Base-by-base conservation (phyloP, 2,329 filamentous ascomycete species). In the Purpureocillium takamizusanense region DNA sequence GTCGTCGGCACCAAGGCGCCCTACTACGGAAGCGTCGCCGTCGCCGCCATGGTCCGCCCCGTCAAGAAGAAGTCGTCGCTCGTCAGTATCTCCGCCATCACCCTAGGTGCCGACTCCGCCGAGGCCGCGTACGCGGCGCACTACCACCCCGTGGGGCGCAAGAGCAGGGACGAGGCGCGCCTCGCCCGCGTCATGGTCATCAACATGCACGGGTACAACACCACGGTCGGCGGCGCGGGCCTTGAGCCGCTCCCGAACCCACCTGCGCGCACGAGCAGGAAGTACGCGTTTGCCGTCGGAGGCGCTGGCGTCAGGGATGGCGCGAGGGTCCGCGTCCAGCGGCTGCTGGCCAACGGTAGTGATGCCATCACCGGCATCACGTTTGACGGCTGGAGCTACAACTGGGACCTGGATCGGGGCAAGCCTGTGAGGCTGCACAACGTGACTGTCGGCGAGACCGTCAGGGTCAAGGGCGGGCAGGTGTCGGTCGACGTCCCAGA, bases 11-110 rank as follows among this genome's bases (percentile, higher is more conserved):
- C 76, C 15, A 80, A 78, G 50, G 60, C 78, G 0, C 76, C 78
- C 0, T 83, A 80, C 53, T 82, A 83, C 47, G 77, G 74, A 13
- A 76, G 74, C 52, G 59, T 80, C 13, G 70, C 70, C 25, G 72
- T 75, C 2, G 75, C 78, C 1, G 66, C 69, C 2, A 72, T 38
- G 37, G 30, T 17, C n/a, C 18, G 37, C 11, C 36, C 17, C n/a
- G 31, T 29, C 12, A 14, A 12, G 18, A 31, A 16, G 9, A 10
- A 25, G 6, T 6, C 21, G 6, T 6, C 21, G 16, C 46, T 57
- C 12, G 61, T 71, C 3, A 61, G 62, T 11, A 61, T 81, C 17
- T 59, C 63, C n/a, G 63, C 72, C 36, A 49, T 79, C 6, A 61
- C 63, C 0, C 55, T 73, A 9, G 18, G 51, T 3, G 46, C 51